Conservation (phyloP, 106 monocot species). For the Chionographis japonica region DNA sequence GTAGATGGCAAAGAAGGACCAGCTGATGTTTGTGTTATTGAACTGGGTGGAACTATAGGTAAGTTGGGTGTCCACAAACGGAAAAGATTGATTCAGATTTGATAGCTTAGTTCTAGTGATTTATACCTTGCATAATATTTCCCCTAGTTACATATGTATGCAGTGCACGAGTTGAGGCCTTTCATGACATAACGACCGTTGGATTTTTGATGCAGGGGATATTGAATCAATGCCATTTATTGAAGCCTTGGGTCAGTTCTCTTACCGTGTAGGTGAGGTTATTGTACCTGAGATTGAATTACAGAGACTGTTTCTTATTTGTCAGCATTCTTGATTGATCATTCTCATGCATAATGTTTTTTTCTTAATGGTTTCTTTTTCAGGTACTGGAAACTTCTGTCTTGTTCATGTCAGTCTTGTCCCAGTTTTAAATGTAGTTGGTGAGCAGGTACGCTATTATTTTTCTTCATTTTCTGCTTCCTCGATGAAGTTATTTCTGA, state of each 20-base stretch:
- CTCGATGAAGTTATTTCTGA: neutral
- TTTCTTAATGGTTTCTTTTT: neutral
- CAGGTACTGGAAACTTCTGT: constrained; percentile 39
- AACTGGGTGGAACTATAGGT: constrained; percentile 71
- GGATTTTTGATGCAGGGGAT: constrained; percentile 56
- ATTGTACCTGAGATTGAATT: neutral
- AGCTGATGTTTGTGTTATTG: constrained; percentile 65
- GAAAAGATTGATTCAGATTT: neutral
- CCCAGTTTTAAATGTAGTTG: constrained; percentile 38
- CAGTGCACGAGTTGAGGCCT: too few relatives aligned
- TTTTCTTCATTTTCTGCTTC: neutral
- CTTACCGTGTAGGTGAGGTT: constrained; percentile 39
- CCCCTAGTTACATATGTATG: too few relatives aligned
- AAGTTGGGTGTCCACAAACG: neutral
- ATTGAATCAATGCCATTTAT: constrained; percentile 88
- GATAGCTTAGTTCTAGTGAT: neutral
- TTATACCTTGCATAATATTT: neutral
- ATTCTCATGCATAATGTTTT: neutral
- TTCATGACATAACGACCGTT: neutral
- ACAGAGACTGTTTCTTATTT: neutral
- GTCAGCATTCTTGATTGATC: neutral
- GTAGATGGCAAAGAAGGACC: constrained; percentile 65
- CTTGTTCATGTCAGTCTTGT: constrained; percentile 50
- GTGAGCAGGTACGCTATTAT: constrained; percentile 25
- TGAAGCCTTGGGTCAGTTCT: constrained; percentile 71